Conservation (phyloP, 2,329 filamentous ascomycete species). For the Colletotrichum plurivorum region DNA sequence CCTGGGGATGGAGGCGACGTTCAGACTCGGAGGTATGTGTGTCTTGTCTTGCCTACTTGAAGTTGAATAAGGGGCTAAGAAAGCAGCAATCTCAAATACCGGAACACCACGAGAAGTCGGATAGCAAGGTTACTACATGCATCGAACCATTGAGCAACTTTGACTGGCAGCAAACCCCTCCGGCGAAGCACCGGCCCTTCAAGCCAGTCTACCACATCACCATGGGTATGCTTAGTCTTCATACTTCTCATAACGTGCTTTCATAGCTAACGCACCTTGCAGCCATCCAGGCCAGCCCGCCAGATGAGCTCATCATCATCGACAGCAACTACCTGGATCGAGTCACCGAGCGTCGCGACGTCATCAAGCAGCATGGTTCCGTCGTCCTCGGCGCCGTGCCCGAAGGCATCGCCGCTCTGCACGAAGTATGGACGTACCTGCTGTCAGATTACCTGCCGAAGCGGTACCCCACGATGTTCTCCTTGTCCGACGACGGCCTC, state of each 20-base stretch:
- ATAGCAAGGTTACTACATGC: neutral
- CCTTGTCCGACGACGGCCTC: slow-evolving; percentile 48
- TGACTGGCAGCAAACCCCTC: slow-evolving; percentile 56
- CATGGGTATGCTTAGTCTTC: slow-evolving; percentile 58
- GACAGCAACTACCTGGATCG: slow-evolving; percentile 65
- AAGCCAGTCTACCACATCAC: slow-evolving; percentile 68
- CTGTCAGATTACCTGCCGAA: slow-evolving; percentile 61
- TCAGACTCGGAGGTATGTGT: neutral
- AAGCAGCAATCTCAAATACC: neutral
- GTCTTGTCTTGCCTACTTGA: neutral
- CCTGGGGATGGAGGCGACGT: slow-evolving; percentile 24
- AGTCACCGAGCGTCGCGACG: slow-evolving; percentile 55
- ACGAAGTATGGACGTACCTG: slow-evolving; percentile 64
- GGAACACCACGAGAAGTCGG: neutral
- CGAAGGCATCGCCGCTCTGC: slow-evolving; percentile 56
- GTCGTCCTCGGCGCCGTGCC: slow-evolving; percentile 60
- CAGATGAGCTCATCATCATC: slow-evolving; percentile 67
- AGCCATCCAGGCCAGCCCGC: slow-evolving; percentile 59
- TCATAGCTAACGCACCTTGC: neutral
- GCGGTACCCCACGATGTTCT: slow-evolving; percentile 65
- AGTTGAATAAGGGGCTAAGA: neutral
- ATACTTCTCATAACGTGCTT: neutral
- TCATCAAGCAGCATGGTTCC: slow-evolving; percentile 55
- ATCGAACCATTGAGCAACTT: slow-evolving; percentile 51
- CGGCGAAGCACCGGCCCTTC: slow-evolving; percentile 61